phyloP scores from a whole-genome alignment of 78 protist species.

The Dictyostelium brefeldianum region DNA sequence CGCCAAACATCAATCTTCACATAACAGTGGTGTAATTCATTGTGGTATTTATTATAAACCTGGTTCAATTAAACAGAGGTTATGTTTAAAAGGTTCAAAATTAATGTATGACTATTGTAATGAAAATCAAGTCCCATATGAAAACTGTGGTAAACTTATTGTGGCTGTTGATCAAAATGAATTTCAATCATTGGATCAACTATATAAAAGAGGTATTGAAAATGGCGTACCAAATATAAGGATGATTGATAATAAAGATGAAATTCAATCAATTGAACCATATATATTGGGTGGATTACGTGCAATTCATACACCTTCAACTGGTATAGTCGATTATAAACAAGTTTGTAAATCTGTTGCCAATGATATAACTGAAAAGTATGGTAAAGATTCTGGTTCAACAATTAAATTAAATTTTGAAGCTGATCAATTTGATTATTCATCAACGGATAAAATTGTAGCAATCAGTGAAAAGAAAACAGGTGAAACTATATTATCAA shows the following conservation, averaged over 20 bases:
- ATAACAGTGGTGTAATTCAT: slow-evolving; percentile 90
- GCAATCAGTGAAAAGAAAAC: background rate
- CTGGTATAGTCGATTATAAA: slow-evolving; percentile 79
- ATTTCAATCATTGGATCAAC: slow-evolving; percentile 27
- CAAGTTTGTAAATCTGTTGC: slow-evolving; percentile 25
- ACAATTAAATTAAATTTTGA: slow-evolving; percentile 22
- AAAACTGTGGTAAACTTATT: slow-evolving; percentile 83
- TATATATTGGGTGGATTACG: slow-evolving; percentile 18
- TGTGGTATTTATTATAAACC: slow-evolving; percentile 86
- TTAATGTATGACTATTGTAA: slow-evolving; percentile 65
- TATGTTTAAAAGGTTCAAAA: slow-evolving; percentile 77
- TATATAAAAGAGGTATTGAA: slow-evolving; percentile 59
- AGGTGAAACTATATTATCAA: background rate
- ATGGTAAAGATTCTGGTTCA: slow-evolving; percentile 27
- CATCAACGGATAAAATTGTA: background rate
- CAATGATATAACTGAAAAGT: slow-evolving; percentile 18
- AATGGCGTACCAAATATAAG: slow-evolving; percentile 84
- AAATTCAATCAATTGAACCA: slow-evolving; percentile 66
- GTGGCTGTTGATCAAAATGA: slow-evolving; percentile 71
- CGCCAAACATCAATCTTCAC: slow-evolving; percentile 78
- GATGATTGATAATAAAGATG: slow-evolving; percentile 21
- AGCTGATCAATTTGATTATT: slow-evolving; percentile 14
- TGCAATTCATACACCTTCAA: slow-evolving; percentile 87
- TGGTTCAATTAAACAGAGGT: slow-evolving; percentile 59
- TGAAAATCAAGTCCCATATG: slow-evolving; percentile 38